phyloP scores from a whole-genome alignment of 176 grass and related monocot species.

The Cenchrus fungigraminus region DNA sequence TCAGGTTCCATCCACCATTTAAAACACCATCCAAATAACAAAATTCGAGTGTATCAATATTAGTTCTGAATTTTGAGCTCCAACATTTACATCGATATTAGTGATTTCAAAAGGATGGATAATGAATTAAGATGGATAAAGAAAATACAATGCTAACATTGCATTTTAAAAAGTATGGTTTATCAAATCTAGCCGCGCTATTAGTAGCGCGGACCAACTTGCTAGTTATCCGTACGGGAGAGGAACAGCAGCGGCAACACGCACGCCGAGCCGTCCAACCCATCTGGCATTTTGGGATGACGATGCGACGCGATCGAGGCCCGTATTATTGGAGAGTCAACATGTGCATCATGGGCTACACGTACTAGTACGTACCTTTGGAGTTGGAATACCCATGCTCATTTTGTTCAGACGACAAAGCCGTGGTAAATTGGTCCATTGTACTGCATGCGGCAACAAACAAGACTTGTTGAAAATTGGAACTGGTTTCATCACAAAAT shows the following conservation, averaged over 20 bases:
- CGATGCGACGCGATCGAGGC: not conserved
- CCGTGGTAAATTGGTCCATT: not conserved
- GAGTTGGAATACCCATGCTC: not conserved
- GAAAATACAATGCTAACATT: no score
- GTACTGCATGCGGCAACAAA: not conserved
- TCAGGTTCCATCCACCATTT: no score
- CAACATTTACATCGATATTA: no score
- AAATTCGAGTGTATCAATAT: no score
- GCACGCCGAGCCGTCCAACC: not conserved
- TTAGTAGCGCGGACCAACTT: no score
- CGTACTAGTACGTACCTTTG: not conserved
- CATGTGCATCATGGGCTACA: not conserved
- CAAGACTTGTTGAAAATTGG: not conserved
- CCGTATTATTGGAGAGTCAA: not conserved
- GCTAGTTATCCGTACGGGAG: not conserved
- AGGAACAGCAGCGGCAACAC: not conserved
- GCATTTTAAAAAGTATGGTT: no score
- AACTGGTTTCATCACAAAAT: not conserved
- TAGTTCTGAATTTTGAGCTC: no score
- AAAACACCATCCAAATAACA: no score
- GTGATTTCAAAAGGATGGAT: no score
- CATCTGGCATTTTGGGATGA: no score
- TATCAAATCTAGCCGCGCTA: no score
- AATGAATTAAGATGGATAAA: no score
- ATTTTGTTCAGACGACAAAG: not conserved